phyloP scores from a whole-genome alignment of 805 yeast species.

The Starmera dryadoides region DNA sequence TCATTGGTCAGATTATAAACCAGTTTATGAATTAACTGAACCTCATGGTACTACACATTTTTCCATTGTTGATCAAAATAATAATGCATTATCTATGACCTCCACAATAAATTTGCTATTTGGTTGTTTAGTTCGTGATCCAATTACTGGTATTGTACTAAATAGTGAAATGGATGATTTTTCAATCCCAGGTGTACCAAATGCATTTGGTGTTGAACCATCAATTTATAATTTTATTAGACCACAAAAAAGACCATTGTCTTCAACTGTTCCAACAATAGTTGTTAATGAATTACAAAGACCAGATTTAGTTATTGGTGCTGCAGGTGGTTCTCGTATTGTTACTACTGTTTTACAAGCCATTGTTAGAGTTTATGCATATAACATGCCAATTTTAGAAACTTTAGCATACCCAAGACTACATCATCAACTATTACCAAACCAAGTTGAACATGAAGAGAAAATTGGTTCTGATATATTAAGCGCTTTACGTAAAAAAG shows the following conservation, averaged over 20 bases:
- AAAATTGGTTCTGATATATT: conserved; percentile 37
- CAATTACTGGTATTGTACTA: conserved; percentile 70
- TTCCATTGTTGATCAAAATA: conserved; percentile 64
- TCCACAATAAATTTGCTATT: conserved; percentile 81
- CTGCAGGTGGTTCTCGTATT: conserved; percentile 92
- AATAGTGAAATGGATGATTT: conserved; percentile 96
- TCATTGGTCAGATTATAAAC: conserved; percentile 69
- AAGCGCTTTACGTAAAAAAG: conserved; percentile 31
- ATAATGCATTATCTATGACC: conserved; percentile 81
- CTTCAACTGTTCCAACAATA: conserved; percentile 77
- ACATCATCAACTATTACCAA: conserved; percentile 88
- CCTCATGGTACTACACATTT: conserved; percentile 91
- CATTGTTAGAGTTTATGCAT: conserved; percentile 56
- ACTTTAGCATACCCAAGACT: conserved; percentile 73
- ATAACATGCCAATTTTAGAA: conserved; percentile 51
- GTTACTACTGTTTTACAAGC: conserved; percentile 80
- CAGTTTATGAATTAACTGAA: conserved; percentile 69
- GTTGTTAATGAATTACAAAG: conserved; percentile 37
- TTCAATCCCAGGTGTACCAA: conserved; percentile 58
- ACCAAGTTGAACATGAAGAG: conserved; percentile 53
- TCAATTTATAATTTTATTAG: conserved; percentile 70
- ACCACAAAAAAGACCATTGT: conserved; percentile 77
- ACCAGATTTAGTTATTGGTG: conserved; percentile 72
- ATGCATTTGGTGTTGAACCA: conserved; percentile 77
- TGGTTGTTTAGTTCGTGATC: conserved; percentile 81